Conservation (phyloP, 768 basidiomycete species). For the Tephrocybe rancida region DNA sequence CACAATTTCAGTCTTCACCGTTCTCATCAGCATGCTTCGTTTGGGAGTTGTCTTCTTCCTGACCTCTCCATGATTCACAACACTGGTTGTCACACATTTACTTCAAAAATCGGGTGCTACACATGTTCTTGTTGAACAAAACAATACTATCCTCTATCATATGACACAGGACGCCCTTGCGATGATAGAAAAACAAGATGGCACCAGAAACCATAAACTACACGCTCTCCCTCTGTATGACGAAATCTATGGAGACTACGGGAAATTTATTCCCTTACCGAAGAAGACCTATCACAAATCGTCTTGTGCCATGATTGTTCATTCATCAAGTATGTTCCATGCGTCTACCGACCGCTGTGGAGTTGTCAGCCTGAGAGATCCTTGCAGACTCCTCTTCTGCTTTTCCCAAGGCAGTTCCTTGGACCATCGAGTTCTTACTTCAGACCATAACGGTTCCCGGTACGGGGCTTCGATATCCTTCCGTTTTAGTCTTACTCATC, state of each 20-base stretch:
- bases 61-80: conserved; percentile 2
- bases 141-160: not conserved
- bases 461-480: not conserved
- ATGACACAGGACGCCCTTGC: not conserved
- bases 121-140: not conserved
- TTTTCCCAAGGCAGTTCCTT: conserved; percentile 1
- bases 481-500: too few relatives aligned
- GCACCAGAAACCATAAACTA: too few relatives aligned
- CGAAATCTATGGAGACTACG: not conserved
- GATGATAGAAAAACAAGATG: too few relatives aligned
- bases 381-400: not conserved
- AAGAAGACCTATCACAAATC: not conserved
- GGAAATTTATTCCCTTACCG: not conserved
- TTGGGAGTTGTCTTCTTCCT: not conserved
- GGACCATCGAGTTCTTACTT: not conserved
- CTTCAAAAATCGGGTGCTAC: not conserved
- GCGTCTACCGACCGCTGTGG: too few relatives aligned
- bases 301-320: not conserved
- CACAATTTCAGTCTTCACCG: conserved; percentile 1
- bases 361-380: too few relatives aligned
- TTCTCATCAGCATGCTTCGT: not conserved
- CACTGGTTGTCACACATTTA: not conserved
- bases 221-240: not conserved
- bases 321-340: conserved; percentile 5
- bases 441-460: not conserved